Percentiles rank a stretch among this genome's conserved stretches.
phyloP scores from a whole-genome alignment of 106 monocot species.

The Apostasia shenzhenica region DNA sequence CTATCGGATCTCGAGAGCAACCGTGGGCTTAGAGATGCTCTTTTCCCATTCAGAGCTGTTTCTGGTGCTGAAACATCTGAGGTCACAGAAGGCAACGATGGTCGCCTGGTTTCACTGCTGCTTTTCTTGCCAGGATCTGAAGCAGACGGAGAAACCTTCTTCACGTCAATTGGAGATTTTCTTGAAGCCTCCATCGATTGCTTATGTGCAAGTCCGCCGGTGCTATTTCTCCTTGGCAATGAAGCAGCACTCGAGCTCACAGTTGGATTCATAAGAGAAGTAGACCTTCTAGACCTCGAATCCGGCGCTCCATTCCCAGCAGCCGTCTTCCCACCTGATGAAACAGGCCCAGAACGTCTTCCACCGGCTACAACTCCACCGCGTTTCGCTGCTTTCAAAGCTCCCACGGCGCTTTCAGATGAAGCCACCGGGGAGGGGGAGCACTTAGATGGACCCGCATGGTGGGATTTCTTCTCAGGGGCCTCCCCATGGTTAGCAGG shows the following conservation, averaged over 20 bases:
- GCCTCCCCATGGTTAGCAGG: conserved; percentile 11
- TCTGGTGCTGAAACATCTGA: conserved; percentile 11
- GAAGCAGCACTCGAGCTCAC: conserved; percentile 18
- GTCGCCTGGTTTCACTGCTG: conserved; percentile 18
- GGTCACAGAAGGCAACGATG: conserved; percentile 35
- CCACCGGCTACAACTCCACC: conserved; percentile 8
- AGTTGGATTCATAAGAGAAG: conserved; percentile 28
- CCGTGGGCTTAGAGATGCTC: conserved; percentile 13
- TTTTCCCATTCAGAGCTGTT: conserved; percentile 11
- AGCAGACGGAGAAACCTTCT: conserved; percentile 25
- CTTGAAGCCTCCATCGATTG: conserved; percentile 6
- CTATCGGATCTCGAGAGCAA: conserved; percentile 14
- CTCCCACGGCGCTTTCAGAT: conserved; percentile 13
- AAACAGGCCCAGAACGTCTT: conserved; percentile 4
- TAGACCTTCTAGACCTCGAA: conserved; percentile 14
- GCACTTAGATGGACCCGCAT: conserved; percentile 3
- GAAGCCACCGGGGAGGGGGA: conserved; percentile 10
- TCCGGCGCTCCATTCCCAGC: conserved; percentile 11
- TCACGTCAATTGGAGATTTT: conserved; percentile 13
- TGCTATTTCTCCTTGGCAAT: conserved; percentile 60
- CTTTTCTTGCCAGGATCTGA: conserved; percentile 27
- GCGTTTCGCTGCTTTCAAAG: conserved; percentile 20
- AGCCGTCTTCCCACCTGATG: conserved; percentile 21
- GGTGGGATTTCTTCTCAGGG: neutral
- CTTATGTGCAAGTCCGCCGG: conserved; percentile 29